Evolutionary conservation across 805 yeast genomes (phyloP), one percentile per base, ranked within the genome.

Genomic region (Cephaloascus albidus): DNA sequence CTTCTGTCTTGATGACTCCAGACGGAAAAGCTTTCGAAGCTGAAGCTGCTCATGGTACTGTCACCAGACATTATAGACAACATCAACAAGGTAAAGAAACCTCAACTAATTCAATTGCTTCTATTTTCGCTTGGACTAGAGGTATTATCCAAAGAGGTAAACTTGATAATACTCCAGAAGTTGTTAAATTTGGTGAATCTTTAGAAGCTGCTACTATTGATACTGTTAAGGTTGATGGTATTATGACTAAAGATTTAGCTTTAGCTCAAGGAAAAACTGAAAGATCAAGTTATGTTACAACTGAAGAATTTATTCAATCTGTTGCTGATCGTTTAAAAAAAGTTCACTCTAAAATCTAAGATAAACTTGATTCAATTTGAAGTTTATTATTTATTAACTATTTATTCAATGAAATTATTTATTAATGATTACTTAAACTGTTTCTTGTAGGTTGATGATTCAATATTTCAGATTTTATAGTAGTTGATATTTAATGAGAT

Each of bases 11-110:
- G 51, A 78, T 88, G 56, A 80, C 97, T n/a, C 94, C 97, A 38
- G 97, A 90, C 62, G 97, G 97, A 19, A 85, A 85, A 69, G 81
- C 96, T 12, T 89, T 86, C 60, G 97, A 90, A 70, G 70, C 88
- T 40, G 97, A 90, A 71, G 97, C 97, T 43, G 97, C 97, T n/a
- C 97, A 90, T 61, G 97, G 97, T 41, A 90, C 97, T 12, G 97
- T 90, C 51, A 90, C 97, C 36, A 85, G 97, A 69, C 97, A 90
- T 63, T 90, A 74, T 70, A 84, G 97, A 70, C 93, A 82, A 65
- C 87, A 86, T 65, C 97, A 90, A 68, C 85, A 84, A 65, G 97
- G 97, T 49, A 85, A 88, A 61, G 97, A 89, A 68, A 90, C 97
- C 16, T 86, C 96, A 4, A 90, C 97, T 42, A 90, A 90, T 68